Evolutionary conservation across 805 yeast genomes (phyloP).

Genomic region (Ogataea minuta): DNA sequence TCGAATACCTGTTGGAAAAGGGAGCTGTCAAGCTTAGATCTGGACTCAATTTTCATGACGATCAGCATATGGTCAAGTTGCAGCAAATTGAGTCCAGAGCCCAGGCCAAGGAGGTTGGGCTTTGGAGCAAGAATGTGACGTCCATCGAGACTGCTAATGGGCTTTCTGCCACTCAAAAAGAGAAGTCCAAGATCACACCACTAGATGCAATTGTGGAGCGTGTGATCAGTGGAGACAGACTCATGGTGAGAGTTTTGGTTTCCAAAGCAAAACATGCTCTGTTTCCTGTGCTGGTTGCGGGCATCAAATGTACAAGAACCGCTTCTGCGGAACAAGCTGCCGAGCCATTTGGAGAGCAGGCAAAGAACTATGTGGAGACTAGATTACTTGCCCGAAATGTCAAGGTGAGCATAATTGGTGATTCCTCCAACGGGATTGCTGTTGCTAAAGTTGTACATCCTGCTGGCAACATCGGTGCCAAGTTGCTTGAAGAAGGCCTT

Average conservation of each 20-base stretch:
- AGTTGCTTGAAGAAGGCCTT: constrained; percentile 63
- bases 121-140: constrained; percentile 46
- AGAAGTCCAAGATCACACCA: constrained; percentile 40
- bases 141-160: constrained; percentile 26
- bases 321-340: constrained; percentile 42
- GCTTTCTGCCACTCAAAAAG: constrained; percentile 35
- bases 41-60: constrained; percentile 42
- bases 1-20: constrained; percentile 50
- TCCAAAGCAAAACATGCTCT: constrained; percentile 51
- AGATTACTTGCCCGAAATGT: constrained; percentile 63
- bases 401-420: constrained; percentile 57
- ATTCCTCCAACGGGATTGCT: constrained; percentile 58
- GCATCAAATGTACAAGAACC: constrained; percentile 70
- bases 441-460: constrained; percentile 64
- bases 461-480: constrained; percentile 72
- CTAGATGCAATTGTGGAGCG: constrained; percentile 65
- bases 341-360: constrained; percentile 65
- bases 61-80: constrained; percentile 38
- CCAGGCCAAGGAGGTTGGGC: constrained; percentile 45
- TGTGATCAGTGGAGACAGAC: constrained; percentile 75
- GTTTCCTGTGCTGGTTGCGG: constrained; percentile 66
- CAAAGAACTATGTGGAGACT: constrained; percentile 60
- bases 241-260: constrained; percentile 56
- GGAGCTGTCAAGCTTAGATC: constrained; percentile 67
- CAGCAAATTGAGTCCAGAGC: constrained; percentile 50